These are phyloP conservation scores for Cystofilobasidium ferigula DNA, from an alignment of 768 basidiomycete species.

Conservation along the genomic window DNA sequence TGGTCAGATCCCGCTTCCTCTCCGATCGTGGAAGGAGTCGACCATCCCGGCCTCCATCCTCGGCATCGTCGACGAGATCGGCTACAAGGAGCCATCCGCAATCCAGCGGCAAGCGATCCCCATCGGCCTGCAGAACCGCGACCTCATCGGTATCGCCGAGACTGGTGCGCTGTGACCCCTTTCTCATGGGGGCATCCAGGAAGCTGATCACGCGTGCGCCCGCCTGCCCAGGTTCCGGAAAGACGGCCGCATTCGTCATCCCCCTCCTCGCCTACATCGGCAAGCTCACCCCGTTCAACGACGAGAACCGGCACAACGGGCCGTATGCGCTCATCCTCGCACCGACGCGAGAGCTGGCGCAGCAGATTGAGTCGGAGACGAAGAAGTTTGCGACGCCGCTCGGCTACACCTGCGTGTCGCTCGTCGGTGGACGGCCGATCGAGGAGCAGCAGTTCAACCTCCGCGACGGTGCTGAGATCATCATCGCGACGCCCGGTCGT, in stretches of 20 bases:
- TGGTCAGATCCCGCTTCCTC: slow-evolving; percentile 82
- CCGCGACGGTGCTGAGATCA: slow-evolving; percentile 95
- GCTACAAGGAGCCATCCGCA: slow-evolving; percentile 92
- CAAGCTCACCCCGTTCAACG: slow-evolving; percentile 68
- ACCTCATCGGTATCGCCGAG: slow-evolving; percentile 97
- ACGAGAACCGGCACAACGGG: slow-evolving; percentile 86
- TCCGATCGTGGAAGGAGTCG: slow-evolving; percentile 86
- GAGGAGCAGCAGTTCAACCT: slow-evolving; percentile 98
- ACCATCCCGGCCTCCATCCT: slow-evolving; percentile 65
- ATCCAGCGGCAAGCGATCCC: slow-evolving; percentile 98
- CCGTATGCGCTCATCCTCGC: slow-evolving; percentile 88
- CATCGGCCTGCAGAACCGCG: slow-evolving; percentile 91
- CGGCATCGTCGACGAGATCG: slow-evolving; percentile 75
- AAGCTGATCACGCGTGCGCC: background rate
- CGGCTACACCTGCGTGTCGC: slow-evolving; percentile 89
- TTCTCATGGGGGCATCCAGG: too few relatives aligned
- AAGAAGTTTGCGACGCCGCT: slow-evolving; percentile 82
- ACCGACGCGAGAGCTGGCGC: slow-evolving; percentile 95
- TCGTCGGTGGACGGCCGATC: slow-evolving; percentile 90
- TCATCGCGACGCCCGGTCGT: slow-evolving; percentile 97
- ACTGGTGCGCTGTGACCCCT: too few relatives aligned
- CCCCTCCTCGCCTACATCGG: slow-evolving; percentile 95
- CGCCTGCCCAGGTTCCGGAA: slow-evolving; percentile 67
- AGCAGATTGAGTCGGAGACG: slow-evolving; percentile 89
- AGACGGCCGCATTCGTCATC: slow-evolving; percentile 96